Conservation (phyloP, 306 rosid genomes). For the peach (Prunus persica) region Prunus_persica_NCBIv2 NC_034016.1:16944001-16944500, state of each 20-base stretch:
- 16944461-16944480: slow-evolving; percentile 62
- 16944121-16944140: slow-evolving; percentile 60
- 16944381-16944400: slow-evolving; percentile 31
- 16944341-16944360: slow-evolving; percentile 56
- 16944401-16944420: slow-evolving; percentile 43
- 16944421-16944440: slow-evolving; percentile 49
- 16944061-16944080: slow-evolving; percentile 67
- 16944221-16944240: slow-evolving; percentile 28
- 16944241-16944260: slow-evolving; percentile 51
- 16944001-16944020: slow-evolving; percentile 5
- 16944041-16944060: slow-evolving; percentile 18
- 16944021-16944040: not conserved
- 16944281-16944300: slow-evolving; percentile 63
- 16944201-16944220: slow-evolving; percentile 35
- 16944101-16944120: slow-evolving; percentile 83
- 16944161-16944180: slow-evolving; percentile 55
- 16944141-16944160: slow-evolving; percentile 56
- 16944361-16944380: slow-evolving; percentile 51
- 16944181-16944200: slow-evolving; percentile 45
- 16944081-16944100: slow-evolving; percentile 67
- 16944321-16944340: slow-evolving; percentile 72
- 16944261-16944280: slow-evolving; percentile 62
- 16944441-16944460: slow-evolving; percentile 57
- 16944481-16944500: slow-evolving; percentile 46
- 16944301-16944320: slow-evolving; percentile 76